Percentiles rank a stretch among this genome's conserved stretches.
These are phyloP conservation scores for Calonectria ilicicola DNA, from an alignment of 2,329 filamentous ascomycete species.

Conservation along the genomic window DNA sequence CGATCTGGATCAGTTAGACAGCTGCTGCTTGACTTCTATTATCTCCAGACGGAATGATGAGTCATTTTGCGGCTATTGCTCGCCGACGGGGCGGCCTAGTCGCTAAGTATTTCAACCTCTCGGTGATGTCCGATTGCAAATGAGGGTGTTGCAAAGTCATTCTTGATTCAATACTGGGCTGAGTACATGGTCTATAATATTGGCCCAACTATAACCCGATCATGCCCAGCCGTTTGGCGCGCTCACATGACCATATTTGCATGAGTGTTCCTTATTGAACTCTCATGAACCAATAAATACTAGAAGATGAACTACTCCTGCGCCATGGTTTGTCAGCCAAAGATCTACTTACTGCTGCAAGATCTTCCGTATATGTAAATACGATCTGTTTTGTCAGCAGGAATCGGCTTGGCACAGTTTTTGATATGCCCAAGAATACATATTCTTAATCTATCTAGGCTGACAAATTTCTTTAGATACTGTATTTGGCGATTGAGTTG, in stretches of 20 bases:
- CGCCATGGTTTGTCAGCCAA: neutral
- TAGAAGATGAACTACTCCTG: neutral
- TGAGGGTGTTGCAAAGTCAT: neutral
- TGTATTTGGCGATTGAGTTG: neutral
- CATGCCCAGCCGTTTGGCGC: too few species aligned
- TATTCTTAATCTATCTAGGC: neutral
- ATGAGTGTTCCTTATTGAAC: neutral
- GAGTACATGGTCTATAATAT: neutral
- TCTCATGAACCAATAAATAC: neutral
- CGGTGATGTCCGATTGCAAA: neutral
- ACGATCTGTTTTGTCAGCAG: neutral
- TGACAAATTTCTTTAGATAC: neutral
- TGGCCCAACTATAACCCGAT: neutral
- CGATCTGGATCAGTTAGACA: neutral
- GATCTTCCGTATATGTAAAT: neutral
- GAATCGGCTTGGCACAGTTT: neutral
- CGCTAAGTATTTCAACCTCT: neutral
- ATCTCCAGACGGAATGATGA: neutral
- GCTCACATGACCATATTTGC: neutral
- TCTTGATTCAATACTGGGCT: neutral
- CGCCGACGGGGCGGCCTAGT: too few species aligned
- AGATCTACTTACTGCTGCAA: neutral
- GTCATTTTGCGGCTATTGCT: neutral
- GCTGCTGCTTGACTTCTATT: neutral
- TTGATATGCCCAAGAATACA: neutral